Conservation (phyloP, 768 basidiomycete species). For the Lactarius sanguifluus region DNA sequence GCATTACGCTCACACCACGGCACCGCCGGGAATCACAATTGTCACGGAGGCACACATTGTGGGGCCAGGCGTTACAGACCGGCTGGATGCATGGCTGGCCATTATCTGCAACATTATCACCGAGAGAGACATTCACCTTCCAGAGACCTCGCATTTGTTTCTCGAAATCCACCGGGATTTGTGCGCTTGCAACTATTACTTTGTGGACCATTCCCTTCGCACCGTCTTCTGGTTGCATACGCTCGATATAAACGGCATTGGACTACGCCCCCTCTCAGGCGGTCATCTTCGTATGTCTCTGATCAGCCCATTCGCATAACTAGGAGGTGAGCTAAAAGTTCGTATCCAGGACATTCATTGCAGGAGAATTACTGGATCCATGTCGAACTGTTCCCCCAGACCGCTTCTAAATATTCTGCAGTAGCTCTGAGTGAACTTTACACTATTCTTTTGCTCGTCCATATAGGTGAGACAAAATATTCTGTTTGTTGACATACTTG, state of each 20-base stretch:
- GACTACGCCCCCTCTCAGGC: background rate
- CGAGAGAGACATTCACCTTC: background rate
- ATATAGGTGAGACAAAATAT: background rate
- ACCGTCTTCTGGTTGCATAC: background rate
- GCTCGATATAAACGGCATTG: background rate
- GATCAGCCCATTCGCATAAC: background rate
- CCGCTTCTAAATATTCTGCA: background rate
- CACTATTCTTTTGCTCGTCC: background rate
- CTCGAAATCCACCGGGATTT: background rate
- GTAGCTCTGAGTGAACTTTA: background rate
- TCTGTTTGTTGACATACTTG: background rate
- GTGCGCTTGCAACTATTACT: background rate
- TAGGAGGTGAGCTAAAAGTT: background rate
- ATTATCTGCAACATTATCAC: background rate
- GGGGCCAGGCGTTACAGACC: background rate
- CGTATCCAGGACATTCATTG: background rate
- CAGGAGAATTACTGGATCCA: background rate
- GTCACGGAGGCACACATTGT: background rate
- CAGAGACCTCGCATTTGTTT: background rate
- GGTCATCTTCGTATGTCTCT: background rate
- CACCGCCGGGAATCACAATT: background rate
- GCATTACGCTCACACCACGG: background rate
- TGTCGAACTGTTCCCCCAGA: background rate
- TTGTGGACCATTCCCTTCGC: background rate
- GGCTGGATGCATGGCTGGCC: background rate